Evolutionary conservation across 2,329 filamentous ascomycete species (phyloP), one percentile per base, ranked within the genome.

Genomic region (Botrytis paeoniae): DNA sequence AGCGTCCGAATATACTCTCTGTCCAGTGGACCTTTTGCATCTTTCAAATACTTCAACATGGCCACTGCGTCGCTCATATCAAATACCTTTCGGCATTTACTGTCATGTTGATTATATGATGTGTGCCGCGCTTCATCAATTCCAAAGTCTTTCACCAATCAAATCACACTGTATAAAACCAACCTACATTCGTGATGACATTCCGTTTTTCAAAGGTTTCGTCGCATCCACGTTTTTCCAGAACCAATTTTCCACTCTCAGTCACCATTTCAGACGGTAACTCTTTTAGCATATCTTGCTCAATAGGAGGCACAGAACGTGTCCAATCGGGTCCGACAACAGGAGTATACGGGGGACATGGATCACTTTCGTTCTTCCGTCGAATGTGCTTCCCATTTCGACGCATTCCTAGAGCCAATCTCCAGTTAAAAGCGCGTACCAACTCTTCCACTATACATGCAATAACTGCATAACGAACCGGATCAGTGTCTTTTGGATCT

Each of bases 1-100:
- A 71, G 69, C 1, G 39, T 54, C 29, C 32, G 69, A 51, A 71
- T 63, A 71, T 71, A 63, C 29, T 66, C 70, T 35, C 63, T 39
- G 20, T 66, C 45, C 61, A 71, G 25, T n/a, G 61, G 37, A 7
- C 37, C n/a, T 25, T 59, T 72, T n/a, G 6, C n/a, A 20, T 66
- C n/a, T n/a, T 62, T 72, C 37, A 72, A 22, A 62, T 18, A 37
- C 45, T 32, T 66, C 32, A 68, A 45, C 45, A 66, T 45, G 39
- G 45, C 41, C 61, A 66, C 48, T 18, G 61, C 70, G 8, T 72
- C 70, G 10, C 39, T 62, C 48, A 72, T 37, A 45, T 72, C 41
- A 57, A 51, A 32, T 3, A 37, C 57, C 57, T 22, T 60, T 22
- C 0, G 43, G 18, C 5, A 59, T 59, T 32, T 22, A 60, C 8